phyloP scores from a whole-genome alignment of 768 basidiomycete genomes.

The Naganishia onofrii region DNA sequence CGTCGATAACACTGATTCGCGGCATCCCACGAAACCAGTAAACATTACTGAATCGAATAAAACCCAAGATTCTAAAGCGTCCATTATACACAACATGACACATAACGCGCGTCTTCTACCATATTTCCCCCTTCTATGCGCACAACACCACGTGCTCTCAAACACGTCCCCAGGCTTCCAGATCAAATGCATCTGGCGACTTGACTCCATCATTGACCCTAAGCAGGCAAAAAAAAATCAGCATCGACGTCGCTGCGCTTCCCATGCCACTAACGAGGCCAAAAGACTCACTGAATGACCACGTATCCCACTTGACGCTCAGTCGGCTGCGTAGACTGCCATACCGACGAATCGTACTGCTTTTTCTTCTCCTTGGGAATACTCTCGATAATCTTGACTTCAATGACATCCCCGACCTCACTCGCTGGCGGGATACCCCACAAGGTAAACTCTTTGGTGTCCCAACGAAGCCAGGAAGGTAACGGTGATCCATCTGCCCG shows the following conservation, averaged over 20 bases:
- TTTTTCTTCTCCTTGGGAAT: slow-evolving; percentile 43
- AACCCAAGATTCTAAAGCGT: slow-evolving; percentile 14
- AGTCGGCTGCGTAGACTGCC: slow-evolving; percentile 43
- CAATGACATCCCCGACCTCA: slow-evolving; percentile 39
- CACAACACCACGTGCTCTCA: not conserved
- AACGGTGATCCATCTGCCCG: slow-evolving; percentile 39
- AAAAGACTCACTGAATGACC: slow-evolving; percentile 40
- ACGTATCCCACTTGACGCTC: slow-evolving; percentile 49
- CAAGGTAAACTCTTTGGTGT: slow-evolving; percentile 48
- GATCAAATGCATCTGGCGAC: slow-evolving; percentile 24
- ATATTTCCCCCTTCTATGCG: not conserved
- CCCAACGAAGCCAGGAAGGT: slow-evolving; percentile 51
- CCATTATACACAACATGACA: slow-evolving; percentile 17
- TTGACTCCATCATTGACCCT: slow-evolving; percentile 24
- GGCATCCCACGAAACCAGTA: not conserved
- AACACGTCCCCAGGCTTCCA: slow-evolving; percentile 25
- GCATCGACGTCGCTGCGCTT: not conserved
- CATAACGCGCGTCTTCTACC: not conserved
- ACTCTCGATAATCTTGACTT: slow-evolving; percentile 46
- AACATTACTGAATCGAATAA: not conserved
- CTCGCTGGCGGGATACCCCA: slow-evolving; percentile 49
- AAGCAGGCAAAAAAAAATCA: not conserved
- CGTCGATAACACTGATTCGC: not conserved
- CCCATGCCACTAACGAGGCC: not conserved
- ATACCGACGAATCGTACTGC: slow-evolving; percentile 44